These are phyloP conservation scores for Cladophialophora psammophila DNA, from an alignment of 2,329 filamentous ascomycete genomes.

Conservation along the genomic window DNA sequence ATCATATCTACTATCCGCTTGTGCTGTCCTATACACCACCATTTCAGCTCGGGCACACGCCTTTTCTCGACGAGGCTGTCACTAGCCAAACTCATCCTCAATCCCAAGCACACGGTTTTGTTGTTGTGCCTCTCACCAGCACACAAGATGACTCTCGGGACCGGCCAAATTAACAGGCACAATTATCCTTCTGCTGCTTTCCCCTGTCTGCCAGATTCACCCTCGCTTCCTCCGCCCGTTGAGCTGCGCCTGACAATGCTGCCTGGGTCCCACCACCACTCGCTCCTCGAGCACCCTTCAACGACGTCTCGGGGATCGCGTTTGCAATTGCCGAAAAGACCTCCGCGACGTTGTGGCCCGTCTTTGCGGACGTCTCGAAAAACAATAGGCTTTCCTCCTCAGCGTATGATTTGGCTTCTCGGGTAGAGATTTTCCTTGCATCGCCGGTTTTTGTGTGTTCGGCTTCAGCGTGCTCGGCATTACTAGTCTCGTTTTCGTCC, in stretches of 20 bases:
- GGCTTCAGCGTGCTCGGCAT: slow-evolving; percentile 51
- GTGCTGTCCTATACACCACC: not conserved
- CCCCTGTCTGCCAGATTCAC: slow-evolving; percentile 81
- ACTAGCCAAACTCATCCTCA: slow-evolving; percentile 5
- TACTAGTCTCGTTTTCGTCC: slow-evolving; percentile 41
- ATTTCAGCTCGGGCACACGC: not conserved
- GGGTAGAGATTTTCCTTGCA: slow-evolving; percentile 86
- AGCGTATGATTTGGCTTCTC: slow-evolving; percentile 90
- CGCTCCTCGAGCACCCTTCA: slow-evolving; percentile 73
- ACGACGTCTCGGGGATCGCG: slow-evolving; percentile 92
- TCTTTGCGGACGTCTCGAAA: slow-evolving; percentile 98
- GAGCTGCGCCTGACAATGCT: slow-evolving; percentile 61
- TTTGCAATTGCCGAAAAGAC: slow-evolving; percentile 99
- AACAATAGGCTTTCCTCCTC: slow-evolving; percentile 94
- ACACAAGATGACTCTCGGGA: not conserved
- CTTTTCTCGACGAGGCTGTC: not conserved
- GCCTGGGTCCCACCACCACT: slow-evolving; percentile 64
- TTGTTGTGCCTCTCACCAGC: not conserved
- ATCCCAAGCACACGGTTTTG: not conserved
- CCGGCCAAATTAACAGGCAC: slow-evolving; percentile 71
- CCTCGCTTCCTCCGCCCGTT: slow-evolving; percentile 62
- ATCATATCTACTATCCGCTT: not conserved
- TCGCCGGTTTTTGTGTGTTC: slow-evolving; percentile 71
- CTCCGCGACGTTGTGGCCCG: slow-evolving; percentile 89
- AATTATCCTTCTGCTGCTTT: slow-evolving; percentile 83